Base-by-base conservation (phyloP, 306 rosid genomes). In the Ormosia semicastrata region DNA sequence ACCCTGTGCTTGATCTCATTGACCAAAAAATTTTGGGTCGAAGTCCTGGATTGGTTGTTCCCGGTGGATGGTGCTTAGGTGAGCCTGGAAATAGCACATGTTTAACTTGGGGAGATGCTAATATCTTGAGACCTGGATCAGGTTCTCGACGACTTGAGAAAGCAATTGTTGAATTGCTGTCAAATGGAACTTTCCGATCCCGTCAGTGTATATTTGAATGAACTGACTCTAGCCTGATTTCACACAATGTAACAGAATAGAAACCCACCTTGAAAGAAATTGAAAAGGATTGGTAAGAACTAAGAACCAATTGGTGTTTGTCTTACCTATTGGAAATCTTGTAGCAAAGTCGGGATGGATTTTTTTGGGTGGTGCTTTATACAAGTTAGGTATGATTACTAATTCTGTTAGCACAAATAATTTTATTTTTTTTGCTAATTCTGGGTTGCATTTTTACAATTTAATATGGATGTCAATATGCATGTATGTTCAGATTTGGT, bases 11-110 rank as follows among this genome's bases (percentile, higher is more conserved):
- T n/a, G 93, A 92, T 84, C 90, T 86, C n/a, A 93, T 95, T 0
- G 99, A 95, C 89, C 49, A 18, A 36, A 89, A 93, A 56, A 58
- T 93, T 50, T 76, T 95, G 88, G 79, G 86, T 18, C 92, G 96
- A 14, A 58, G 76, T 32, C 81, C 64, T 9, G 71, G 87, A 24
- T 82, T 86, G 1, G 89, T 87, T 60, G 89, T 91, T 80, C 97
- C 99, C 0, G 98, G 99, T 73, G 99, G 99, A 10, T 95, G 99
- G 99, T 95, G 99, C 87, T 76, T 93, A 79, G 98, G 97, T 24
- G 94, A 87, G 88, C 75, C 91, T 62, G 90, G 88, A 70, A 95
- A 95, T 58, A 85, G 13, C 69, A 87, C 97, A 0, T 95, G 99
- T 78, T 81, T 90, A 4, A 89, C 86, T 5, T 95, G 99, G 99